Base-by-base conservation (phyloP, 371 early-diverging fungal species). In the Synchytrium microbalum region DNA sequence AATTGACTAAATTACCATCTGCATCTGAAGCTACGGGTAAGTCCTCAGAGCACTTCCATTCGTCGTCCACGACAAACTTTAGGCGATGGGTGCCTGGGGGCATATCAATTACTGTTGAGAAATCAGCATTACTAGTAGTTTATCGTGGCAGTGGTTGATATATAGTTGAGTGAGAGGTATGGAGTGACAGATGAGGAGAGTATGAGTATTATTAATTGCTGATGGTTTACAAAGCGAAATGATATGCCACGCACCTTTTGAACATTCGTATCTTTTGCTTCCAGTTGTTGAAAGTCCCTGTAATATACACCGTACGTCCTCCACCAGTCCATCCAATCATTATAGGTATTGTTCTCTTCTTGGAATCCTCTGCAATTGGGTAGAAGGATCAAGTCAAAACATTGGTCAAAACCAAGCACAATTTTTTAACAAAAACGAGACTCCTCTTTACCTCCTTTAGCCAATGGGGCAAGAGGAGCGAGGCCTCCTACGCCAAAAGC, bases 211-310 rank as follows among this genome's bases (percentile, higher is more conserved):
- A n/a, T n/a, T n/a, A n/a, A n/a, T n/a, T n/a, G n/a, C n/a, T n/a
- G n/a, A n/a, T n/a, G n/a, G n/a, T n/a, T n/a, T n/a, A n/a, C n/a
- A n/a, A n/a, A 51, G 23, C 14, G 51, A 51, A 51, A 51, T 51
- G 23, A 51, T 14, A 14, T 14, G 14, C 23, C 8, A 24, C 56
- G 38, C 75, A 88, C 89, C 88, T 89, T 67, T 89, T 87, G 58
- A 83, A 81, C 62, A 97, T 66, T 63, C 85, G 85, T 30, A 96
- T 88, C 77, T 94, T 93, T 67, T 92, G 89, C 68, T 89, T 91
- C 98, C 98, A 97, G 55, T 91, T 89, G 77, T 95, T 95, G 69
- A 97, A 97, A n/a, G 94, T 92, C 23, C 98, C 98, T 2, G 96
- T 93, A 16, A 97, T 83, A 74, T 88, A 92, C 2, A 97, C 98